These are phyloP conservation scores for Peronospora farinosa DNA, from an alignment of 352 stramenopile species.

Conservation along the genomic window DNA sequence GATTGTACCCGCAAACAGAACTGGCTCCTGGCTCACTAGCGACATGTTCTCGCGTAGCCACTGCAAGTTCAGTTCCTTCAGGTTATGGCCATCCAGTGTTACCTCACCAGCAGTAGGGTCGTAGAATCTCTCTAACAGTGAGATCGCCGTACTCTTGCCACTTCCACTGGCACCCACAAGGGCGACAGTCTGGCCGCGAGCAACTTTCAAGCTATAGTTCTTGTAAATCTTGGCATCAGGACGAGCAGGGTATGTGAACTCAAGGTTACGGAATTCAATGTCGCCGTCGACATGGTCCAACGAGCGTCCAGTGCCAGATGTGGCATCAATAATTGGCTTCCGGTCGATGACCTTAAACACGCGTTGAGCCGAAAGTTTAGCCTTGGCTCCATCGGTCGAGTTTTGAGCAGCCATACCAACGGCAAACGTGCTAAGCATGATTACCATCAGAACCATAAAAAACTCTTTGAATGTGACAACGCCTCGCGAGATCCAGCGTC, in stretches of 20 bases:
- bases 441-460: constrained; percentile 65
- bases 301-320: constrained; percentile 16
- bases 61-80: constrained; percentile 32
- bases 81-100: constrained; percentile 24
- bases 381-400: constrained; percentile 27
- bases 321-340: constrained; percentile 29
- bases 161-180: constrained; percentile 32
- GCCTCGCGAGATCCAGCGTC: constrained; percentile 41
- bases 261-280: constrained; percentile 31
- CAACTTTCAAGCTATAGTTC: constrained; percentile 32
- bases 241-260: constrained; percentile 31
- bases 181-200: constrained; percentile 30
- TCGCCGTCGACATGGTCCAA: constrained; percentile 26
- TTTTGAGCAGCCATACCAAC: constrained; percentile 35
- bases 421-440: constrained; percentile 49
- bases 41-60: constrained; percentile 33
- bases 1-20: constrained; percentile 34
- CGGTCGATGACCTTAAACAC: constrained; percentile 37
- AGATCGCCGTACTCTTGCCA: constrained; percentile 34
- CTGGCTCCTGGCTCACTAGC: constrained; percentile 32
- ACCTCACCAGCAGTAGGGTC: constrained; percentile 28
- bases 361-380: constrained; percentile 27
- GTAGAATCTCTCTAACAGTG: constrained; percentile 32
- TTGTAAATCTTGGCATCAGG: constrained; percentile 37
- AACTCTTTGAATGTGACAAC: constrained; percentile 67